Base-by-base conservation (phyloP, 768 basidiomycete species). In the Termitomyces sp. region DNA sequence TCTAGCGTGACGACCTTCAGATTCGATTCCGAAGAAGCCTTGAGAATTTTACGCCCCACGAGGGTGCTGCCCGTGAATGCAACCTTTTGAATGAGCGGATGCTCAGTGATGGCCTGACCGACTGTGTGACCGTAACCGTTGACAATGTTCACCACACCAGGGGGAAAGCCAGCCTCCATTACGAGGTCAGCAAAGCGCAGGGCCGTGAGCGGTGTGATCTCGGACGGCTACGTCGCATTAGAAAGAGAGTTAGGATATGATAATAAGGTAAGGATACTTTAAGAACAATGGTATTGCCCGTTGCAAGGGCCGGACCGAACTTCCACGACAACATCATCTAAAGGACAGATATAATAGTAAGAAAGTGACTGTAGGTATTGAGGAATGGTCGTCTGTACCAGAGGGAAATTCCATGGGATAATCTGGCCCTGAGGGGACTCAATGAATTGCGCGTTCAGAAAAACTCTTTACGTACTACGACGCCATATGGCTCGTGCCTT, bases 31-130 rank as follows among this genome's bases (percentile, higher is more conserved):
- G 90, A 82, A 3, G 93, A 81, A 3, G 89, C 87, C 63, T 90
- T 83, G 78, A 93, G 76, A 66, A 96, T 78, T 62, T 84, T 85
- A 11, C 91, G 80, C 9, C 94, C 94, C 23, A 86, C 82, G 41
- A 85, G 73, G 1, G 90, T 91, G 57, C 86, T 88, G 3, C 92
- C 93, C 0, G 94, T 96, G 75, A 96, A 95, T 0, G 91, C 87
- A 30, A 94, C 78, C 74, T 88, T 89, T 58, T 82, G 78, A 62
- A 90, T 71, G 12, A 62, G 71, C 61, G 75, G 75, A 71, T 89
- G 86, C 37, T 75, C 71, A 5, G 77, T 66, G 54, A 90, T 82
- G 30, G 87, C 85, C 40, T 84, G 67, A 0, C 89, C 88, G 17
- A 80, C 86, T 17, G 77, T 79, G 33, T 54, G 44, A 0, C 87